Evolutionary conservation across 2,329 filamentous ascomycete genomes (phyloP).

Genomic region (Xenosphaeropsis pyriputrescens): DNA sequence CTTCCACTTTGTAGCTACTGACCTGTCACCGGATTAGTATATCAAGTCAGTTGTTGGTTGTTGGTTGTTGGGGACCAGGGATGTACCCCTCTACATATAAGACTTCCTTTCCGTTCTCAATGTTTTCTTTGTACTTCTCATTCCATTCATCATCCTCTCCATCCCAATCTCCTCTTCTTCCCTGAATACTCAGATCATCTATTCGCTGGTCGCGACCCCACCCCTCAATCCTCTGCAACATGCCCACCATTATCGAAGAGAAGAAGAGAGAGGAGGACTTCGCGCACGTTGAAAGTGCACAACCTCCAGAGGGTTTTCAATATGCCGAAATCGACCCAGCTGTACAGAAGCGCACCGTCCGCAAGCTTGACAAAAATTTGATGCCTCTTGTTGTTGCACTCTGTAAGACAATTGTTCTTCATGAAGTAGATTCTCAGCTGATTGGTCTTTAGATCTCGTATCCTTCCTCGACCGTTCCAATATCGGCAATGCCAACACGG

Average conservation of each 20-base stretch:
- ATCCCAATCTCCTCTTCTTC: too few species aligned
- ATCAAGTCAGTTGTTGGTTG: too few species aligned
- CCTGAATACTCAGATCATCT: too few species aligned
- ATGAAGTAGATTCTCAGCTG: background rate
- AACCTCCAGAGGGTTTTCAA: background rate
- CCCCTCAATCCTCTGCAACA: too few species aligned
- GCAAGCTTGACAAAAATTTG: conserved; percentile 42
- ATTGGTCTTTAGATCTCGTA: conserved; percentile 22
- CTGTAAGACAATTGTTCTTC: conserved; percentile 6
- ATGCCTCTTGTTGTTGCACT: conserved; percentile 20
- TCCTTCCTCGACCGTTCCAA: conserved; percentile 33
- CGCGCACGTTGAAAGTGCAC: conserved; percentile 17
- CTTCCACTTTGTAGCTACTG: too few species aligned
- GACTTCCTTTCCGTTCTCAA: too few species aligned
- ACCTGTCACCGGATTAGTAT: too few species aligned
- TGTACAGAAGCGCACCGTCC: conserved; percentile 32
- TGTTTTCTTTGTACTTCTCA: too few species aligned
- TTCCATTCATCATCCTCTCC: too few species aligned
- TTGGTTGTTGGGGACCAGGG: too few species aligned
- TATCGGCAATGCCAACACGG: conserved; percentile 36
- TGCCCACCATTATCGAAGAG: background rate
- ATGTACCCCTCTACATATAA: too few species aligned
- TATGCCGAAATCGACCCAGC: conserved; percentile 2
- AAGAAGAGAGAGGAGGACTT: conserved; percentile 8
- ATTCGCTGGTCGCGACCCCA: too few species aligned